These are phyloP conservation scores for Stemphylium beticola DNA, from an alignment of 2,329 filamentous ascomycete species.

Conservation along the genomic window DNA sequence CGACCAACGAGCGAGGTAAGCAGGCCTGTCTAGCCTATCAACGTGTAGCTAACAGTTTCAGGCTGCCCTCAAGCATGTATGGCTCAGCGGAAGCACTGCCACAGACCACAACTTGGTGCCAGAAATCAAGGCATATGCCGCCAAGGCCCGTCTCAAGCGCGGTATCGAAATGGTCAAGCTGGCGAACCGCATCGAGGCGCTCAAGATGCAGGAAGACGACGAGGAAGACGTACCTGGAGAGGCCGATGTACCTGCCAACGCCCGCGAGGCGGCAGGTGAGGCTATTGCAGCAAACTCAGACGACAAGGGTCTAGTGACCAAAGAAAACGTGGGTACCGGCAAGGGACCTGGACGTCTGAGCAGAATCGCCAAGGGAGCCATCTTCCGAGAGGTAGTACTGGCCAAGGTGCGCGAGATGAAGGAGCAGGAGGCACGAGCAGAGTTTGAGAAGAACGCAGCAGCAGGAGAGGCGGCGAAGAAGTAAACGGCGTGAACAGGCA, in stretches of 20 bases:
- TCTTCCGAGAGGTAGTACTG: slow-evolving; percentile 92
- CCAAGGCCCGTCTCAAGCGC: slow-evolving; percentile 86
- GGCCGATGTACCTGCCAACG: slow-evolving; percentile 67
- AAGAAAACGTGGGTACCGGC: slow-evolving; percentile 29
- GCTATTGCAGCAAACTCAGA: slow-evolving; percentile 44
- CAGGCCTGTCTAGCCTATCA: neutral
- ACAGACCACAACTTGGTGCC: slow-evolving; percentile 96
- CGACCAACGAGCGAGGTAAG: slow-evolving; percentile 78
- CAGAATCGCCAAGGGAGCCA: slow-evolving; percentile 69
- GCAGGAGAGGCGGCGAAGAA: slow-evolving; percentile 33
- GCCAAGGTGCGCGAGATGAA: slow-evolving; percentile 94
- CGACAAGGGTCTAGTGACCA: slow-evolving; percentile 38
- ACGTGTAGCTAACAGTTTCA: slow-evolving; percentile 45
- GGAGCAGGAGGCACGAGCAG: slow-evolving; percentile 78
- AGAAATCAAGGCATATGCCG: slow-evolving; percentile 93
- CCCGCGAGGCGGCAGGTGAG: slow-evolving; percentile 62
- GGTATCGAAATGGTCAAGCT: slow-evolving; percentile 97
- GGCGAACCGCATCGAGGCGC: slow-evolving; percentile 89
- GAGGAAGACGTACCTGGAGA: slow-evolving; percentile 69
- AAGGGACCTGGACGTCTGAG: slow-evolving; percentile 60
- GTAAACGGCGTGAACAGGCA: slow-evolving; percentile 10
- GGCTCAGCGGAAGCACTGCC: slow-evolving; percentile 90
- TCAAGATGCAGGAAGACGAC: slow-evolving; percentile 93
- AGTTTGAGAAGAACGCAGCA: slow-evolving; percentile 65
- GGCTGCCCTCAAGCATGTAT: slow-evolving; percentile 80